A percentile compares a stretch with the other conserved stretches of the same genome.
Evolutionary conservation across 768 basidiomycete genomes (phyloP).

Genomic region (Panus rudis): DNA sequence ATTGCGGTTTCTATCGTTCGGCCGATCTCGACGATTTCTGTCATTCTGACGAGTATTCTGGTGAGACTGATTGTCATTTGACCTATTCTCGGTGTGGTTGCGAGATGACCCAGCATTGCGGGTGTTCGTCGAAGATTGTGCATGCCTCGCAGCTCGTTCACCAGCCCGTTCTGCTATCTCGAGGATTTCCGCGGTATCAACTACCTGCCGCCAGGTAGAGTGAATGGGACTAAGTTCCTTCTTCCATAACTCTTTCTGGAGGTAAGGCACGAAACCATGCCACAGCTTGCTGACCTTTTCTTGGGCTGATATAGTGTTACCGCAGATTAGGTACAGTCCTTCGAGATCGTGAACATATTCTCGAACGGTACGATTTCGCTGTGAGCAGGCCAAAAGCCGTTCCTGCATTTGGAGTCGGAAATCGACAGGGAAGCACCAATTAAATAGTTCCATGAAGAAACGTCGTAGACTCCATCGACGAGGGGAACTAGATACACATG

Average conservation of each 20-base stretch:
- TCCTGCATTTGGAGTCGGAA: conserved; percentile 11
- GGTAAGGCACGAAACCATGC: conserved; percentile 20
- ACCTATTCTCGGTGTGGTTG: too few relatives aligned
- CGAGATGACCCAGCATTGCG: too few relatives aligned
- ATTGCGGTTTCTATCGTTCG: too few relatives aligned
- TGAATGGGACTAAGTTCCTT: conserved; percentile 22
- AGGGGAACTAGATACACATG: too few relatives aligned
- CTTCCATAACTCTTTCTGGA: conserved; percentile 25
- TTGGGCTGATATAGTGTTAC: conserved; percentile 2
- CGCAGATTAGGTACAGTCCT: conserved; percentile 9
- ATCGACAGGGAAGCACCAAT: conserved; percentile 18
- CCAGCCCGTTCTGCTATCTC: too few relatives aligned
- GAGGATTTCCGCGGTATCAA: too few relatives aligned
- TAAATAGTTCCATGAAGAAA: conserved; percentile 14
- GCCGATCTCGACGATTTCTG: too few relatives aligned
- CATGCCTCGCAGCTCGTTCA: too few relatives aligned
- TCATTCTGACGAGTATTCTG: too few relatives aligned
- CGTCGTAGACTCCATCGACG: too few relatives aligned
- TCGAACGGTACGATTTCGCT: conserved; percentile 4
- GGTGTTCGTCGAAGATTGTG: too few relatives aligned
- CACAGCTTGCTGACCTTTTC: conserved; percentile 29
- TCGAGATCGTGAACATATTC: conserved; percentile 14
- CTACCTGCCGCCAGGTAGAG: conserved; percentile 16
- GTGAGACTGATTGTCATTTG: too few relatives aligned
- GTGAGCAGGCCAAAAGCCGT: neutral